Percentiles rank a stretch among this genome's conserved stretches.
Evolutionary conservation across 345 rosid species (phyloP).

Genomic region (Trapa incisa): DNA sequence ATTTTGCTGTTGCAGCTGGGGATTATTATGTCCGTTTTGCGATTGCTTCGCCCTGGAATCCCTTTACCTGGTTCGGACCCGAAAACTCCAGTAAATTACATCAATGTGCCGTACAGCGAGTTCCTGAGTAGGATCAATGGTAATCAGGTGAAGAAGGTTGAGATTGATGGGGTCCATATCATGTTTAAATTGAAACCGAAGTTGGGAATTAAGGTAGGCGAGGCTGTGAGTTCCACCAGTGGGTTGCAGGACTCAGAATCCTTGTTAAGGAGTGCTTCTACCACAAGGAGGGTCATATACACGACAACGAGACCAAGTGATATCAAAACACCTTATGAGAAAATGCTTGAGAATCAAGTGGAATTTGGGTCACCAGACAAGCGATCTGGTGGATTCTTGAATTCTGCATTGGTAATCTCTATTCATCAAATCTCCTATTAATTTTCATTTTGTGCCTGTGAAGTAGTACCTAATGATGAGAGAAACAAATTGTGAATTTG

Average conservation of each 20-base stretch:
- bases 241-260: slow-evolving; percentile 58
- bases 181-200: slow-evolving; percentile 72
- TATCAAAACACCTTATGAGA: slow-evolving; percentile 92
- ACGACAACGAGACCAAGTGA: slow-evolving; percentile 75
- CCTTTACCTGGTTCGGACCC: slow-evolving; percentile 86
- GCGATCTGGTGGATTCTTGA: slow-evolving; percentile 71
- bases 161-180: slow-evolving; percentile 84
- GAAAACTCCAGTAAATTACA: slow-evolving; percentile 41
- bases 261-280: slow-evolving; percentile 43
- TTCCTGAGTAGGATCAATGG: slow-evolving; percentile 61
- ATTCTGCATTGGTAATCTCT: slow-evolving; percentile 38
- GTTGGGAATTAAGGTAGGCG: slow-evolving; percentile 27
- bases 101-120: slow-evolving; percentile 81
- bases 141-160: slow-evolving; percentile 76
- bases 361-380: slow-evolving; percentile 92
- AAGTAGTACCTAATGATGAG: not conserved
- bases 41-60: slow-evolving; percentile 77
- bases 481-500: not conserved
- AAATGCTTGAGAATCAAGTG: slow-evolving; percentile 86
- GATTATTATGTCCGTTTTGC: slow-evolving; percentile 66
- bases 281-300: slow-evolving; percentile 58
- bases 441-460: not conserved
- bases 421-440: not conserved
- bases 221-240: slow-evolving; percentile 15
- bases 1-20: slow-evolving; percentile 69